Evolutionary conservation across 2,329 filamentous ascomycete species (phyloP), one percentile per base, ranked within the genome.

Genomic region (Neodidymelliopsis sp.): DNA sequence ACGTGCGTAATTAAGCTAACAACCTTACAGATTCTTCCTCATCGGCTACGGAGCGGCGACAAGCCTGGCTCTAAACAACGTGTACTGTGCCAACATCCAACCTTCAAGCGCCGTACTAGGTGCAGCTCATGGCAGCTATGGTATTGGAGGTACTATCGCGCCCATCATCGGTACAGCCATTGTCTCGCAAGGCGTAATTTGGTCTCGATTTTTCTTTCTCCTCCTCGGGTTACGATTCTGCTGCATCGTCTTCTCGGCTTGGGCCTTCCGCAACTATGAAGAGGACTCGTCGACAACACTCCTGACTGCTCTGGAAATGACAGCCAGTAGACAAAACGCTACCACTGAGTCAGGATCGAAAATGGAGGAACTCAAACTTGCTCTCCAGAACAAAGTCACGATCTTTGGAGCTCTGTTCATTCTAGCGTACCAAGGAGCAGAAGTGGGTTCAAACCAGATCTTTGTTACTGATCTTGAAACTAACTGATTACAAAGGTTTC

Each of bases 371-470:
- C 78, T 75, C 68, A 82, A 74, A 46, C 68, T 75, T 40, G 78
- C 81, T 2, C 59, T 85, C 23, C 74, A 74, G 48, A 80, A 79
- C 57, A 75, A 72, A 23, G 79, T 85, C 4, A 89, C 91, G 0
- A 72, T 94, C 1, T 79, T 94, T 0, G 89, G 89, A 3, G 87
- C 90, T 0, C 70, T 90, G 8, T 94, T 94, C 76, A 89, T 94
- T 70, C 94, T 95, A 69, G 84, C 86, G 19, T 95, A 96, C 70
- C 89, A 94, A 72, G 90, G 90, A 24, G 87, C 88, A 25, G 90
- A 95, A 72, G 90, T 95, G 12, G 86, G n/a, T n/a, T n/a, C n/a
- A n/a, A n/a, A n/a, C n/a, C n/a, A n/a, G n/a, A n/a, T n/a, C n/a
- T n/a, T n/a, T n/a, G n/a, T n/a, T n/a, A n/a, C n/a, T n/a, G n/a